Evolutionary conservation across 371 early-diverging fungal genomes (phyloP).

Genomic region (Entomophthora muscae): DNA sequence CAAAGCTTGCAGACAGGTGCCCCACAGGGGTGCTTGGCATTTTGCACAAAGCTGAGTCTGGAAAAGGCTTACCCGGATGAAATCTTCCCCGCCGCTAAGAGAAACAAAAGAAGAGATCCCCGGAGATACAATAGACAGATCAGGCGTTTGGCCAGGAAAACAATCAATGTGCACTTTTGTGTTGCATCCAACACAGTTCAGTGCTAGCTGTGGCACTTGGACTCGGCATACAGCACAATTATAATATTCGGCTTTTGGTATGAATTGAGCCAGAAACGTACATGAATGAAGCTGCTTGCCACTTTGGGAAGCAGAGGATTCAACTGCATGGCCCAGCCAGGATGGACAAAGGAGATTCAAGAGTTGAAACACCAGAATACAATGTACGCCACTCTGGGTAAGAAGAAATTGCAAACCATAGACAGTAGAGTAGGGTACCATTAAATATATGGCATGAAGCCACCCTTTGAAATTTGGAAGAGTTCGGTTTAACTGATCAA

Average conservation of each 20-base stretch:
- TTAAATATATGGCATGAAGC: neutral
- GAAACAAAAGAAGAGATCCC: neutral
- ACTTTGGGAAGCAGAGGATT: neutral
- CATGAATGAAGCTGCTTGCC: neutral
- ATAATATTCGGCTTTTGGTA: neutral
- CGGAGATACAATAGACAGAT: neutral
- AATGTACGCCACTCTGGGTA: neutral
- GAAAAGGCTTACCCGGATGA: neutral
- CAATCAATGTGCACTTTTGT: neutral
- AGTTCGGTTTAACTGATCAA: neutral
- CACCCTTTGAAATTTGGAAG: neutral
- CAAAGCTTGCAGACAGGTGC: neutral
- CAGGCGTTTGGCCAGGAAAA: neutral
- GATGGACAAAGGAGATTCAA: neutral
- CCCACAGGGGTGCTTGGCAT: neutral
- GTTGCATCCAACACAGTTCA: neutral
- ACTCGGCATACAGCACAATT: neutral
- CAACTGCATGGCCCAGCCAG: neutral
- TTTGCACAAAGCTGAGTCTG: neutral
- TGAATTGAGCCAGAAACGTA: neutral
- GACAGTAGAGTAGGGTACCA: neutral
- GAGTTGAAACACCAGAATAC: neutral
- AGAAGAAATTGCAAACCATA: neutral
- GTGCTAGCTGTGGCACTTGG: neutral
- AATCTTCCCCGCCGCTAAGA: neutral